These are phyloP conservation scores for Astrothelium macrocarpum DNA, from an alignment of 495 filamentous ascomycete genomes.

Conservation along the genomic window DNA sequence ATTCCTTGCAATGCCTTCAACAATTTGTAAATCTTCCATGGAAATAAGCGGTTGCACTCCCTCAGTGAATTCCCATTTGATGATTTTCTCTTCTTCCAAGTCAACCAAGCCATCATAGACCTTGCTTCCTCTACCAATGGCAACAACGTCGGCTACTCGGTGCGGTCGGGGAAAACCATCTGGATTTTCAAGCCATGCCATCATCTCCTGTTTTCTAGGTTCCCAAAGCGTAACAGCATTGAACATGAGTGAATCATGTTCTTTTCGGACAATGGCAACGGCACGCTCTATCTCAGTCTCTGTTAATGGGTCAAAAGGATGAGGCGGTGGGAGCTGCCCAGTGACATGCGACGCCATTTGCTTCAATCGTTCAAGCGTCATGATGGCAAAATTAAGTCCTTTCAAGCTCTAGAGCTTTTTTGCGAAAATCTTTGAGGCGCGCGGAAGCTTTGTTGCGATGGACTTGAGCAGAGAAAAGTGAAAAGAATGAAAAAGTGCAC, in stretches of 20 bases:
- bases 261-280: conserved; percentile 58
- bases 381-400: conserved; percentile 18
- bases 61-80: conserved; percentile 65
- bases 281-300: conserved; percentile 67
- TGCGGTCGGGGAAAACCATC: conserved; percentile 52
- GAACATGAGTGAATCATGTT: conserved; percentile 65
- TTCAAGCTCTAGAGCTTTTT: background rate
- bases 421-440: no score
- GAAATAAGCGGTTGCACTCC: conserved; percentile 88
- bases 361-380: conserved; percentile 61
- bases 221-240: conserved; percentile 86
- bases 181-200: conserved; percentile 64
- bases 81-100: conserved; percentile 57
- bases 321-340: conserved; percentile 45
- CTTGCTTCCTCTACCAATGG: conserved; percentile 68
- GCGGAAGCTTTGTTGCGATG: background rate
- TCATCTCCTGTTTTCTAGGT: conserved; percentile 81
- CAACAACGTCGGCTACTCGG: conserved; percentile 74
- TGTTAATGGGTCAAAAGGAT: conserved; percentile 81
- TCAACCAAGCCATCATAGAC: conserved; percentile 83
- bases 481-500: background rate
- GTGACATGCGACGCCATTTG: conserved; percentile 57
- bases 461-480: background rate
- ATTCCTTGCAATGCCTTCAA: conserved; percentile 70
- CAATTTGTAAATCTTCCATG: conserved; percentile 85